Evolutionary conservation across 495 filamentous ascomycete species (phyloP).

Genomic region (Xylona heveae): DNA sequence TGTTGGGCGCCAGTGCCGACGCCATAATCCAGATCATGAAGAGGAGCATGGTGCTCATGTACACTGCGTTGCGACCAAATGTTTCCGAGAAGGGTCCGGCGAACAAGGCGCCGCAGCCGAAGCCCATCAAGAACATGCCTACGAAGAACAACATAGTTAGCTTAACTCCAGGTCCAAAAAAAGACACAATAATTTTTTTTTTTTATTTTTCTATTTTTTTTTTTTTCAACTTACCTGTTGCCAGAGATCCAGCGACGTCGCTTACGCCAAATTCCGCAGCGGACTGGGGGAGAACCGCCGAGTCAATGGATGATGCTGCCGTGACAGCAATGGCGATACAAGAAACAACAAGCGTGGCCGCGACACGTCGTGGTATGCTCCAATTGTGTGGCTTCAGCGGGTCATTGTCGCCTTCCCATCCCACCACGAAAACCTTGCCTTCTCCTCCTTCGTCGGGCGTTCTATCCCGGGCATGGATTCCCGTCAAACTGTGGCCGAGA

Average conservation of each 20-base stretch:
- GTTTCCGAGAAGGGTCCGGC: slow-evolving; percentile 38
- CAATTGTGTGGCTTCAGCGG: slow-evolving; percentile 35
- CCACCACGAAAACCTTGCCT: slow-evolving; percentile 32
- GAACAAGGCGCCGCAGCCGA: slow-evolving; percentile 30
- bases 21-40: slow-evolving; percentile 33
- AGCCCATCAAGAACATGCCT: slow-evolving; percentile 38
- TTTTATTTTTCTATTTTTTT: no score
- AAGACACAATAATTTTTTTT: no score
- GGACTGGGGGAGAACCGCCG: slow-evolving; percentile 21
- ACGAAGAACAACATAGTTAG: not conserved
- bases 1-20: slow-evolving; percentile 25
- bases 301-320: slow-evolving; percentile 29
- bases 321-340: slow-evolving; percentile 27
- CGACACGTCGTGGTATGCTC: slow-evolving; percentile 16
- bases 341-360: slow-evolving; percentile 28
- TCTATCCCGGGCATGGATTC: slow-evolving; percentile 18
- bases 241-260: slow-evolving; percentile 28
- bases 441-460: slow-evolving; percentile 12
- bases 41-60: slow-evolving; percentile 26
- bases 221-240: slow-evolving; percentile 19
- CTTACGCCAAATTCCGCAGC: slow-evolving; percentile 25
- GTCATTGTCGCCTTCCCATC: slow-evolving; percentile 31
- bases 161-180: no score
- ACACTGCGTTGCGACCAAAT: slow-evolving; percentile 34
- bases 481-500: slow-evolving; percentile 16